Evolutionary conservation across 2,329 filamentous ascomycete species (phyloP), one percentile per base, ranked within the genome.

Genomic region (Ceratocystis lukuohia): DNA sequence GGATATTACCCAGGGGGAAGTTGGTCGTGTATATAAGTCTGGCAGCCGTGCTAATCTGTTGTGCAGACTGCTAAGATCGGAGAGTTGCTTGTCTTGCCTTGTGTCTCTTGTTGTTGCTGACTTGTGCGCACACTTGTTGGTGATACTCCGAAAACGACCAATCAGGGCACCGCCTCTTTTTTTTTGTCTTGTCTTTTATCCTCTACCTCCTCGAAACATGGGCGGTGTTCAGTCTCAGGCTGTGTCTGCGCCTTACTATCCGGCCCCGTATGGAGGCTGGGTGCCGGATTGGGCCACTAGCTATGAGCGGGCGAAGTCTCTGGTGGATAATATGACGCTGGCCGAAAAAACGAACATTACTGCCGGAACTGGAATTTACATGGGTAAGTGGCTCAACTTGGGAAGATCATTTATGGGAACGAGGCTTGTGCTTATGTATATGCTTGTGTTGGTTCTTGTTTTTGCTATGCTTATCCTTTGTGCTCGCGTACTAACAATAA

Each of bases 261-360:
- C 88, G 22, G 78, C 87, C 7, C 88, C 88, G 0, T 82, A 84
- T 64, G 88, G 88, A 62, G 89, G 88, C 48, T 91, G 88, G 85
- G 76, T 81, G 0, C 75, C 80, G 5, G 82, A 82, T 67, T 93
- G 89, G 89, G 77, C 77, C 25, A 82, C 82, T 20, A 87, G 87
- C 70, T 93, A 91, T 72, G 76, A 76, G 64, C 90, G 88, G 71
- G 89, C 89, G 1, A 80, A 84, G 67, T 74, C 78, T 2, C 74
- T 92, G 15, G 88, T 93, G 17, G 82, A 84, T 65, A 82, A 84
- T 61, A 89, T 93, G 88, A 92, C 88, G 0, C 75, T 93, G 66
- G 88, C 88, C 1, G 89, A 92, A 73, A 93, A 92, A 76, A 86
- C 87, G 2, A 92, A 91, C 72, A 80, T 91, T 64, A 91, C 88